These are phyloP conservation scores for Chytriomyces sp. DNA, from an alignment of 192 early-diverging fungal species.

Conservation along the genomic window DNA sequence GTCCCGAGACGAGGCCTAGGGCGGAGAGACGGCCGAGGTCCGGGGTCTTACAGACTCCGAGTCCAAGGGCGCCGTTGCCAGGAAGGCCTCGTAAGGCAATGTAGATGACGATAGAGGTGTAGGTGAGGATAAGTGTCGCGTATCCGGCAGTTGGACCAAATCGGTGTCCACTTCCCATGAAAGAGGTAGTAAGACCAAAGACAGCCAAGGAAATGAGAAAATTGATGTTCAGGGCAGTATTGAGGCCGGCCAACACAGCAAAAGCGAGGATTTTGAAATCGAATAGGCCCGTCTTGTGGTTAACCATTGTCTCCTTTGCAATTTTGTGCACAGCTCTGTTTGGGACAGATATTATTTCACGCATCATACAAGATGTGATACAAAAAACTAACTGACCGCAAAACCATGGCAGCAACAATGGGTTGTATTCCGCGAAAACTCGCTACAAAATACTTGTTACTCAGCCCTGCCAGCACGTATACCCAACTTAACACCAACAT, in stretches of 20 bases:
- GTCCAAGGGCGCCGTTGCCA: conserved; percentile 35
- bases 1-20: conserved; percentile 50
- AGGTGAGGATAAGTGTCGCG: conserved; percentile 13
- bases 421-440: conserved; percentile 56
- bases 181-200: conserved; percentile 43
- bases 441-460: conserved; percentile 56
- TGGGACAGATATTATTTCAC: not conserved
- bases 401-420: conserved; percentile 57
- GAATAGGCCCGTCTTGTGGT: conserved; percentile 46
- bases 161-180: conserved; percentile 21
- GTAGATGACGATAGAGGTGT: conserved; percentile 25
- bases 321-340: conserved; percentile 33
- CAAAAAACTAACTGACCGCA: conserved; percentile 45
- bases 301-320: conserved; percentile 48
- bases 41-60: conserved; percentile 44
- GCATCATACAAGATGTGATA: not conserved
- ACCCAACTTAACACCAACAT: conserved; percentile 44
- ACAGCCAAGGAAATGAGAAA: conserved; percentile 55
- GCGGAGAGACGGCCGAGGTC: conserved; percentile 47
- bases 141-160: conserved; percentile 31
- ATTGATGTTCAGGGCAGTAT: conserved; percentile 51
- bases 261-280: conserved; percentile 38
- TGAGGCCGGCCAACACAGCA: conserved; percentile 43
- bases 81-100: conserved; percentile 54
- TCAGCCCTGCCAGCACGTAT: conserved; percentile 44